phyloP scores from a whole-genome alignment of 2,329 filamentous ascomycete genomes.

The Aspergillus chevalieri region DNA sequence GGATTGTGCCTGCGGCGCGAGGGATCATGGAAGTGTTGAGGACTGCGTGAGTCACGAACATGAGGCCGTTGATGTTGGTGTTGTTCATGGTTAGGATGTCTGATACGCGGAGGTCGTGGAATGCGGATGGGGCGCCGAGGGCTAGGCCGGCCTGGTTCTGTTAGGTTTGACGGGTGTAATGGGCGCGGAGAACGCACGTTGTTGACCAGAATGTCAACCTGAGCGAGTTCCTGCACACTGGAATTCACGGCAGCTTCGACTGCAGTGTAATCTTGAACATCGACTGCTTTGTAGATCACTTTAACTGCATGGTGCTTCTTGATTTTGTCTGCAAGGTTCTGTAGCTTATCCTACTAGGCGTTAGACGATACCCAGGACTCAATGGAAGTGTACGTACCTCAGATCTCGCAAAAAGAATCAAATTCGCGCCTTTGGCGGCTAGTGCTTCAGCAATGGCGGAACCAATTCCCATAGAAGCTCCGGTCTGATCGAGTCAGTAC shows the following conservation, averaged over 20 bases:
- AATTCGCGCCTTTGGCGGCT: slow-evolving; percentile 33
- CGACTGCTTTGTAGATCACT: slow-evolving; percentile 10
- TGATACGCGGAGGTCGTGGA: slow-evolving; percentile 37
- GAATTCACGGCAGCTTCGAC: slow-evolving; percentile 23
- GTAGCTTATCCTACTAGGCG: slow-evolving; percentile 13
- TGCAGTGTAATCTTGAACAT: slow-evolving; percentile 13
- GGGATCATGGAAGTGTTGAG: slow-evolving; percentile 41
- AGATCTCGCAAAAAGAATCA: slow-evolving; percentile 41
- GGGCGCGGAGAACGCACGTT: slow-evolving; percentile 22
- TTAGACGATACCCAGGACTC: neutral
- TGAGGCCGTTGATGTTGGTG: slow-evolving; percentile 46
- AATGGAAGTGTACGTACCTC: slow-evolving; percentile 20
- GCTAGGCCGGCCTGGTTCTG: slow-evolving; percentile 39
- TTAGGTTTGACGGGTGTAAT: neutral
- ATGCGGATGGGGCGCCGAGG: slow-evolving; percentile 40
- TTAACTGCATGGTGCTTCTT: neutral
- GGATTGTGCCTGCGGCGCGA: slow-evolving; percentile 38
- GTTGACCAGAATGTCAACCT: slow-evolving; percentile 44
- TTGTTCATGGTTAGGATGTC: slow-evolving; percentile 42
- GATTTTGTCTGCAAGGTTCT: slow-evolving; percentile 1
- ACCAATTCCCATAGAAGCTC: slow-evolving; percentile 46
- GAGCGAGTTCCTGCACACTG: slow-evolving; percentile 27
- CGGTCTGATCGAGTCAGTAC: slow-evolving; percentile 25
- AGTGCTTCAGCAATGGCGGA: slow-evolving; percentile 38
- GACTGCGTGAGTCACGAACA: slow-evolving; percentile 42